Evolutionary conservation across 1,284 basidiomycete species (phyloP), one percentile per base, ranked within the genome.

Genomic region (Austroboletus niveus): DNA sequence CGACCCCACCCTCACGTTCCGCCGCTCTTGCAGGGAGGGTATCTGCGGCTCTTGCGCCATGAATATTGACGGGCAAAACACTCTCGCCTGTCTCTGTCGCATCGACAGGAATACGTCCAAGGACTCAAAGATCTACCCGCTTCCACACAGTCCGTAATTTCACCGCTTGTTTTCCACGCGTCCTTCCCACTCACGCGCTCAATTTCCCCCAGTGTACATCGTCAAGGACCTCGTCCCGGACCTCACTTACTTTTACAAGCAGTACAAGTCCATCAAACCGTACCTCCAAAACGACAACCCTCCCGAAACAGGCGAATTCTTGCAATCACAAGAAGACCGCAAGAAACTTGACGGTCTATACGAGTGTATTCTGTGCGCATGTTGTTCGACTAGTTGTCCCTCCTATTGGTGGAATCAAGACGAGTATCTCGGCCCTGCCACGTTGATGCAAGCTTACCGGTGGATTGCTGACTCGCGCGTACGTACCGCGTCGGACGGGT

Each of bases 361-460:
- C 77, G 96, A 98, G 74, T 94, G 92, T 71, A 93, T 94, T 58
- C 81, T 94, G 48, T 94, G 91, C 65, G 94, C 94, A 1, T 96
- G 95, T 76, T 98, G 96, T 78, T 94, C 93, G 42, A 98, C 95
- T 0, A 93, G 89, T 47, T 98, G 95, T 81, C n/a, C 93, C 4
- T 85, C 81, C 52, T 98, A 98, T 76, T 98, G 95, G 96, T 98
- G 96, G 96, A 98, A 98, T 77, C 92, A 96, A 76, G 94, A 99
- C 69, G 17, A 17, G 17, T 17, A 17, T n/a, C 87, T 98, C 45
- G 96, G 96, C 45, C 96, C 96, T 8, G 96, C 95, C 9, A 94
- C 94, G 0, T 79, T 98, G 62, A 95, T 98, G 94, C 89, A 92
- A 65, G 90, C 92, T 0, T 94, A 94, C 74, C 81, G 95, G 63